Evolutionary conservation across 2,329 filamentous ascomycete genomes (phyloP), one percentile per base, ranked within the genome.

Genomic region (Graphium sp.): DNA sequence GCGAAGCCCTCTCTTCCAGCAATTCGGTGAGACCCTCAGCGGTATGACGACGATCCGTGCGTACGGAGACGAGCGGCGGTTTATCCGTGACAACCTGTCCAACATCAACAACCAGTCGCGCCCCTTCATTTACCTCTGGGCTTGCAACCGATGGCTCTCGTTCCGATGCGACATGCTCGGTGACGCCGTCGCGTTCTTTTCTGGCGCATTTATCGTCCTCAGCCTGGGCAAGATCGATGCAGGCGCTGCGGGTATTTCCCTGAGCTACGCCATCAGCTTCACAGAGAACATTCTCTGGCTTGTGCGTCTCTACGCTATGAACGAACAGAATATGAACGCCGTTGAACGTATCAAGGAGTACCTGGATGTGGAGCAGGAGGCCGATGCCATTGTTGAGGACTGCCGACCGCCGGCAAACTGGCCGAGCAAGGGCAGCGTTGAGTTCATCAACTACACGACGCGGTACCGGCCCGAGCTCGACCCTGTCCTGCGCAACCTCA

Each of bases 251-350:
- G 89, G 89, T 58, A 68, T 98, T 36, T 92, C 89, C 5, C 60
- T 98, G 43, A 93, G 83, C 28, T 98, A 98, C 44, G 89, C 89
- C 11, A 82, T 98, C 40, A 87, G 82, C 2, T 98, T 98, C 44
- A 92, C 85, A 0, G 89, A 98, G 50, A 95, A 93, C 39, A 79
- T 98, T 6, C 58, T 98, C 12, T 98, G 89, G 89, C 74, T 95
- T 31, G 85, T 98, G 18, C 76, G 89, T 26, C 64, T 94, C 10
- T 98, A 98, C 49, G 78, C 85, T 1, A 73, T 81, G 46, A 94
- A 95, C 44, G 89, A 98, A 55, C 89, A 98, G 53, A 95, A 94
- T 54, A 95, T 98, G 89, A 98, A 98, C 54, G 87, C 87, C 3
- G 85, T 95, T 27, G 89, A 98, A 55, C 81, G 89, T 44, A 77